Percentiles rank a stretch among this genome's conserved stretches.
These are phyloP conservation scores for Cercospora sp. DNA, from an alignment of 2,329 filamentous ascomycete genomes.

Conservation along the genomic window DNA sequence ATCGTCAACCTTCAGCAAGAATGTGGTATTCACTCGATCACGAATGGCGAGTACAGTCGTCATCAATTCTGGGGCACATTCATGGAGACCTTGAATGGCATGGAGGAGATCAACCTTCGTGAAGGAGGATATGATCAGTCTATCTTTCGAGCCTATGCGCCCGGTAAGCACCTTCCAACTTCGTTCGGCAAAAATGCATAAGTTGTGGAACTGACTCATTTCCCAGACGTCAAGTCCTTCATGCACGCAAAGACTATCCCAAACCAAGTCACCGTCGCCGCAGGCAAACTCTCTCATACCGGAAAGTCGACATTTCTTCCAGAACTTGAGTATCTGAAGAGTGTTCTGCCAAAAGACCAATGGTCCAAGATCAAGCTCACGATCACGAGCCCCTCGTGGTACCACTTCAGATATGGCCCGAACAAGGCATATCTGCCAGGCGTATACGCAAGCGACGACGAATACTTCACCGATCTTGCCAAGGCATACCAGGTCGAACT, in stretches of 20 bases:
- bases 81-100: constrained; percentile 43
- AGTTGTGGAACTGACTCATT: neutral
- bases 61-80: constrained; percentile 39
- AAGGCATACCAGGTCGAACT: constrained; percentile 51
- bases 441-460: constrained; percentile 49
- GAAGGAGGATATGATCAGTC: constrained; percentile 43
- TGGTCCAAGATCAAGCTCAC: constrained; percentile 61
- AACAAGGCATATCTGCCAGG: constrained; percentile 49
- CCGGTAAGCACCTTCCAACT: no score
- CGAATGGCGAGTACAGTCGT: constrained; percentile 39
- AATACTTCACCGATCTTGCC: constrained; percentile 51
- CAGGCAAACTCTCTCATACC: constrained; percentile 58
- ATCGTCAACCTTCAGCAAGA: constrained; percentile 39
- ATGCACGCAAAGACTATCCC: constrained; percentile 59
- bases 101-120: constrained; percentile 51
- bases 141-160: constrained; percentile 60
- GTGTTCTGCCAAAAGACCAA: constrained; percentile 58
- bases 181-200: no score
- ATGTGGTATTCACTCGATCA: constrained; percentile 36
- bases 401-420: constrained; percentile 65
- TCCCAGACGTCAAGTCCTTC: constrained; percentile 59
- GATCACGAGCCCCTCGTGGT: constrained; percentile 44
- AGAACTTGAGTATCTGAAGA: constrained; percentile 62
- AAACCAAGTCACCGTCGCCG: constrained; percentile 58
- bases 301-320: constrained; percentile 57